Conservation (phyloP, 208 protist genomes). For the Wallacemonas sp. region DNA sequence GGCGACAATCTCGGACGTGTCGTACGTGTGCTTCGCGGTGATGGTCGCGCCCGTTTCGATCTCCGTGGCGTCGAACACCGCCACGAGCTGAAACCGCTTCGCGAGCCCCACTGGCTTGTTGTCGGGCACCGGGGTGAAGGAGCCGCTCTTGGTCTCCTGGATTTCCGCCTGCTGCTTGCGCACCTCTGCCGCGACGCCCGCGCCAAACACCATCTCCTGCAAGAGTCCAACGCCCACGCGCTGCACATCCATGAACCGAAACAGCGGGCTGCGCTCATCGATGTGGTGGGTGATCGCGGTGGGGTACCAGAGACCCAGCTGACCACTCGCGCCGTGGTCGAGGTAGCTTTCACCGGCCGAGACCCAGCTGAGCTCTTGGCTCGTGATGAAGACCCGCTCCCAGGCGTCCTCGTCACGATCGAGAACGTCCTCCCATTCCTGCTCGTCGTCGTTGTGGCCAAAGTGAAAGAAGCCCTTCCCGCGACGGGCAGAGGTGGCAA, state of each 20-base stretch:
- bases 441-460: constrained; percentile 3
- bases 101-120: background rate
- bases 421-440: constrained; percentile 10
- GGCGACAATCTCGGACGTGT: constrained; percentile 61
- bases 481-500: background rate
- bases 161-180: background rate
- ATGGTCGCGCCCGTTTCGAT: constrained; percentile 75
- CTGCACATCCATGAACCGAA: constrained; percentile 51
- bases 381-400: constrained; percentile 59
- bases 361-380: constrained; percentile 76
- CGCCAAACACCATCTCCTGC: constrained; percentile 2
- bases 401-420: constrained; percentile 1
- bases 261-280: constrained; percentile 76
- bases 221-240: constrained; percentile 24
- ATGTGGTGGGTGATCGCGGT: constrained; percentile 70
- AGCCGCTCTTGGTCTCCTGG: background rate
- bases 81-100: constrained; percentile 73
- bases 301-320: constrained; percentile 83
- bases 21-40: constrained; percentile 76
- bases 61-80: constrained; percentile 78
- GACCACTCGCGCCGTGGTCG: constrained; percentile 32
- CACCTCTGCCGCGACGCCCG: background rate
- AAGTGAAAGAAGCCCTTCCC: background rate
- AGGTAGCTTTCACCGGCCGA: constrained; percentile 65
- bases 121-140: background rate